Evolutionary conservation across 805 yeast species (phyloP).

Genomic region (Yarrowia keelungensis): DNA sequence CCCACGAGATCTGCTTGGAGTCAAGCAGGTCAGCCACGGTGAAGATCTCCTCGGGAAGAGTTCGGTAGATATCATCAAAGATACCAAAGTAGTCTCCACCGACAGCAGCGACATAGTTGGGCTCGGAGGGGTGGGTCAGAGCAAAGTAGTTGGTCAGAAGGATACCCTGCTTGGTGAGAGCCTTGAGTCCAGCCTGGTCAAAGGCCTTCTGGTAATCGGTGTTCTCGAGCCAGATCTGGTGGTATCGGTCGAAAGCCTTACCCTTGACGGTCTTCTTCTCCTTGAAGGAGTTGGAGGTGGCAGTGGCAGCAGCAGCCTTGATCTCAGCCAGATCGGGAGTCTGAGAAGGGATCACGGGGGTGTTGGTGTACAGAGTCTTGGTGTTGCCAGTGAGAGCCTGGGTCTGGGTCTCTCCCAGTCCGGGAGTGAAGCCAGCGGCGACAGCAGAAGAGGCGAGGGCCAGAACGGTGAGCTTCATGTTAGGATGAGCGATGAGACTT

Average conservation of each 20-base stretch:
- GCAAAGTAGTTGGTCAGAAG: slow-evolving; percentile 60
- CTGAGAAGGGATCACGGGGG: slow-evolving; percentile 12
- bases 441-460: slow-evolving; percentile 3
- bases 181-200: slow-evolving; percentile 54
- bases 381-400: slow-evolving; percentile 19
- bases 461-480: slow-evolving; percentile 18
- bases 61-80: slow-evolving; percentile 55
- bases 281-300: slow-evolving; percentile 46
- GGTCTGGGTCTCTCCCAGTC: slow-evolving; percentile 23
- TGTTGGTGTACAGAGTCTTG: slow-evolving; percentile 28
- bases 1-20: slow-evolving; percentile 58
- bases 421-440: slow-evolving; percentile 24
- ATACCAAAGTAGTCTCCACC: slow-evolving; percentile 62
- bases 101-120: slow-evolving; percentile 59
- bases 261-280: slow-evolving; percentile 53
- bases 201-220: slow-evolving; percentile 60
- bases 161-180: slow-evolving; percentile 56
- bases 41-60: slow-evolving; percentile 57
- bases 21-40: slow-evolving; percentile 59
- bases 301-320: slow-evolving; percentile 48
- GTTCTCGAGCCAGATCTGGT: slow-evolving; percentile 59
- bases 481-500: background rate
- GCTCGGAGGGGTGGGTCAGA: slow-evolving; percentile 61
- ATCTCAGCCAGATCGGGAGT: slow-evolving; percentile 50
- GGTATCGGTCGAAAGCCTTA: slow-evolving; percentile 53